These are phyloP conservation scores for Lyophyllum semitale DNA, from an alignment of 768 basidiomycete species.

Conservation along the genomic window DNA sequence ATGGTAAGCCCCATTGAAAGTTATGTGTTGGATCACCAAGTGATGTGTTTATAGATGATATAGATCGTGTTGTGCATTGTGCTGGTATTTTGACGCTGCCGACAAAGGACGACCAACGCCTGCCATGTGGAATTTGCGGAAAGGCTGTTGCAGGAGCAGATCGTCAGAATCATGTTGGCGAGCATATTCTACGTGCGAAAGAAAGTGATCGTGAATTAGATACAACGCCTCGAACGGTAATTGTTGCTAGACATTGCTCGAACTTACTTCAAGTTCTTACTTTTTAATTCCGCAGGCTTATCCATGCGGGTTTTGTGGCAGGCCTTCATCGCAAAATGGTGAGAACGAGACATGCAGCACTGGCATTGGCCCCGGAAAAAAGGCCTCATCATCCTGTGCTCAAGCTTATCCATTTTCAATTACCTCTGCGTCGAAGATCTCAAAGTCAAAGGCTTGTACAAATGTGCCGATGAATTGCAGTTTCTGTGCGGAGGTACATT, in stretches of 20 bases:
- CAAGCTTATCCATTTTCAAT: slow-evolving; percentile 12
- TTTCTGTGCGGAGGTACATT: too few species aligned
- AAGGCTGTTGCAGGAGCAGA: background rate
- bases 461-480: too few species aligned
- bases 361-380: too few species aligned
- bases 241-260: background rate
- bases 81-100: background rate
- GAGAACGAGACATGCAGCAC: too few species aligned
- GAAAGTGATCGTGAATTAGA: too few species aligned
- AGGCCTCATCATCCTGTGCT: slow-evolving; percentile 15
- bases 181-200: slow-evolving; percentile 8
- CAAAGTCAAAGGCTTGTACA: too few species aligned
- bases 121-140: slow-evolving; percentile 10
- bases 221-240: too few species aligned
- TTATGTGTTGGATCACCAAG: background rate
- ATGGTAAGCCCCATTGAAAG: background rate
- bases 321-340: slow-evolving; percentile 15
- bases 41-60: background rate
- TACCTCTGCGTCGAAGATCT: too few species aligned
- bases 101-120: background rate
- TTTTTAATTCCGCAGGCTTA: too few species aligned
- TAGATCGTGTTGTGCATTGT: background rate
- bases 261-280: too few species aligned
- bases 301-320: too few species aligned
- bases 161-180: slow-evolving; percentile 20